A percentile compares a stretch with the other conserved stretches of the same genome.
These are phyloP conservation scores for Periconia sp. DNA, from an alignment of 2,329 filamentous ascomycete species.

Conservation along the genomic window DNA sequence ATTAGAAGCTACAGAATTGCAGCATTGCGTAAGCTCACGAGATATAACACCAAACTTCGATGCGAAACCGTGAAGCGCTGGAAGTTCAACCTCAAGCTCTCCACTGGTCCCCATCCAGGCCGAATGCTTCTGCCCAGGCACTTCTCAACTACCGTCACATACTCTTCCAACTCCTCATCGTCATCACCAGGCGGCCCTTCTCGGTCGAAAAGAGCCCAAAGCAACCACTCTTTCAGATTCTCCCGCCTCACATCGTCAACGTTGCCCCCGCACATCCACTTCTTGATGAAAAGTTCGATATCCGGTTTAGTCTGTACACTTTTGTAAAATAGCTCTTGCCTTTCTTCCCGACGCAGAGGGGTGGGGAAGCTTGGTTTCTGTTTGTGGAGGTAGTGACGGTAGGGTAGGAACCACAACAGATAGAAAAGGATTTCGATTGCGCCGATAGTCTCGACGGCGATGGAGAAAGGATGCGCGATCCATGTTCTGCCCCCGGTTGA, in stretches of 20 bases:
- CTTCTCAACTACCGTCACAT: constrained; percentile 52
- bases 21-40: constrained; percentile 42
- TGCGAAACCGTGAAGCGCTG: constrained; percentile 61
- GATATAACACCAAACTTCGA: constrained; percentile 62
- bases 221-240: constrained; percentile 63
- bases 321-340: constrained; percentile 56
- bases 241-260: constrained; percentile 60
- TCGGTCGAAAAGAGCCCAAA: constrained; percentile 66
- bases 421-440: constrained; percentile 55
- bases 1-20: background rate
- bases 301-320: constrained; percentile 56
- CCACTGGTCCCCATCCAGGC: constrained; percentile 57
- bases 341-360: constrained; percentile 46
- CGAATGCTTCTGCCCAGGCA: constrained; percentile 52
- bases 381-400: constrained; percentile 51
- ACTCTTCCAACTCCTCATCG: constrained; percentile 56
- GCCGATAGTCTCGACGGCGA: constrained; percentile 42
- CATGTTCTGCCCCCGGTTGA: constrained; percentile 22
- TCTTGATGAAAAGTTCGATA: constrained; percentile 55
- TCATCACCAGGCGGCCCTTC: constrained; percentile 41
- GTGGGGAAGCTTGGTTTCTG: constrained; percentile 51
- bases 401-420: constrained; percentile 53
- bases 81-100: constrained; percentile 60
- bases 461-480: constrained; percentile 19
- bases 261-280: constrained; percentile 64